Percentiles rank a stretch among this genome's conserved stretches.
These are phyloP conservation scores for Cercospora sojina DNA, from an alignment of 2,329 filamentous ascomycete genomes.

Conservation along the genomic window DNA sequence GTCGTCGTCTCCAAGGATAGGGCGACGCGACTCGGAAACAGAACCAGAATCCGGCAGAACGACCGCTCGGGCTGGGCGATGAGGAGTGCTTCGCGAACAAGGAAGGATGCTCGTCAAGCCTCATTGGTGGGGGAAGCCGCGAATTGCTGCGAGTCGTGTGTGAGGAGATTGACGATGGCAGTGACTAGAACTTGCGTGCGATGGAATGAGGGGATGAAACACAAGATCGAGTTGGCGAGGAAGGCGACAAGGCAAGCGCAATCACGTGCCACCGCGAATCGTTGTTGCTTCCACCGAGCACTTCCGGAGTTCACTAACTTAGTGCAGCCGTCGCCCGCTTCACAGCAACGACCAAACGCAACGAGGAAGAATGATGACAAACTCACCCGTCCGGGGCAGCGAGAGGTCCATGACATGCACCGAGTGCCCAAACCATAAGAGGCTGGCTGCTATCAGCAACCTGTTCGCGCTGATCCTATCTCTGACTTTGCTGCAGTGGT, in stretches of 20 bases:
- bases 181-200: not conserved
- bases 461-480: not conserved
- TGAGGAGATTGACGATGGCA: not conserved
- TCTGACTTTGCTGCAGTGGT: constrained; percentile 40
- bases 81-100: not conserved
- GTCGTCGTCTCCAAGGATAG: not conserved
- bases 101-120: not conserved
- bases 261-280: not conserved
- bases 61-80: not conserved
- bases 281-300: not conserved
- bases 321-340: not conserved
- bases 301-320: not conserved
- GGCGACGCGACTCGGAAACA: too few relatives aligned
- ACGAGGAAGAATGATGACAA: not conserved
- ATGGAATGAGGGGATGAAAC: not conserved
- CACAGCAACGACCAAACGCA: not conserved
- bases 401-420: not conserved
- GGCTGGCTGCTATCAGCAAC: not conserved
- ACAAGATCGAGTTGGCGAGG: not conserved
- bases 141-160: not conserved
- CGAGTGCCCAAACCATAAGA: not conserved
- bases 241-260: not conserved
- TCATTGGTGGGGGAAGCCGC: not conserved
- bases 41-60: not conserved
- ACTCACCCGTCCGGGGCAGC: not conserved